These are phyloP conservation scores for Sicyos baderoa DNA, from an alignment of 306 rosid species.

Conservation along the genomic window DNA sequence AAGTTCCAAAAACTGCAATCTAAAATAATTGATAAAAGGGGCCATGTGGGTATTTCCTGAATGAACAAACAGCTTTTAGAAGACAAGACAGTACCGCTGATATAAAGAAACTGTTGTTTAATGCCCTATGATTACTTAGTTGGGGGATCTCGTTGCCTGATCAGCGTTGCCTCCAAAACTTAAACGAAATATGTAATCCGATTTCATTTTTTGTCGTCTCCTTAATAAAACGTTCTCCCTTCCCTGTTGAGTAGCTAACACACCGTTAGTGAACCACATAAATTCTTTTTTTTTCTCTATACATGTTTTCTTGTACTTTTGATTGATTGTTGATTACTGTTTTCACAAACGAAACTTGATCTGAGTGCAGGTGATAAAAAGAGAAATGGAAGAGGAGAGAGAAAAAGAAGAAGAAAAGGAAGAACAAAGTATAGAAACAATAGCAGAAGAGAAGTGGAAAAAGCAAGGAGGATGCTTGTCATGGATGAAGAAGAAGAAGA, in stretches of 20 bases:
- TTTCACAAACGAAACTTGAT: conserved; percentile 2
- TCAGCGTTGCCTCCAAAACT: no score
- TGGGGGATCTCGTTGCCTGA: no score
- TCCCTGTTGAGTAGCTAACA: no score
- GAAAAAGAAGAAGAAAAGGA: conserved; percentile 18
- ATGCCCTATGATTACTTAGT: no score
- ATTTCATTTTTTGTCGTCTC: no score
- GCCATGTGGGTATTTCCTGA: conserved; percentile 4
- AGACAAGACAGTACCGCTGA: conserved; percentile 20
- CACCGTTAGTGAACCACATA: no score
- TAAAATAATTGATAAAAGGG: neutral
- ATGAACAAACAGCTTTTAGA: neutral
- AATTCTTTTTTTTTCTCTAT: no score
- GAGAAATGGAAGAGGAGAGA: conserved; percentile 39
- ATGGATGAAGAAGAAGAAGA: conserved; percentile 63
- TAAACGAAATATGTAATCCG: no score
- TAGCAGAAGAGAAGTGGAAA: conserved; percentile 20
- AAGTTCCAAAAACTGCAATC: conserved; percentile 3
- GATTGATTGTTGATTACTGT: no score
- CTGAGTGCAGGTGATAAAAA: conserved; percentile 48
- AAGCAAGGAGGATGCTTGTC: conserved; percentile 66
- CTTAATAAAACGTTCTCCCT: no score
- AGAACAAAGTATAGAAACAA: neutral
- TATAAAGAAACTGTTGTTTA: neutral
- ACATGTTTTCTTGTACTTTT: no score